phyloP scores from a whole-genome alignment of 345 rosid genomes.

The Euphorbia tirucalli region DNA sequence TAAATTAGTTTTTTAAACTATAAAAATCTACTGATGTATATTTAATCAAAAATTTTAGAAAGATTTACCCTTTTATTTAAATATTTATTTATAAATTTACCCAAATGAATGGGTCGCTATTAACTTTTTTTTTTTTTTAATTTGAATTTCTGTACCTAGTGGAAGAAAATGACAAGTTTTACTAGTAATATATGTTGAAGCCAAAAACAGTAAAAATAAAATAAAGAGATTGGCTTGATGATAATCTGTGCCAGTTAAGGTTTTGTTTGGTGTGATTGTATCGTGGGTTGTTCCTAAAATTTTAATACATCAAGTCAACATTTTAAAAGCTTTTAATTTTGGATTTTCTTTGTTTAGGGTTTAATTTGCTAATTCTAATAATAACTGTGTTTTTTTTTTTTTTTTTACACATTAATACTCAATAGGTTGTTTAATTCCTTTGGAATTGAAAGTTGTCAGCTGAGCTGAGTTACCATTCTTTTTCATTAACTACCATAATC shows the following conservation, averaged over 20 bases:
- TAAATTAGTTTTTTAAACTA: no score
- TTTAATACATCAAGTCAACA: neutral
- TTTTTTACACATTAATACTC: no score
- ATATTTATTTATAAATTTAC: no score
- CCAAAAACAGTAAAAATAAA: neutral
- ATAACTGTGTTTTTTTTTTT: neutral
- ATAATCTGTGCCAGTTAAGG: neutral
- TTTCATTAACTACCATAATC: neutral
- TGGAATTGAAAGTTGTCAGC: neutral
- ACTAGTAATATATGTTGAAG: neutral
- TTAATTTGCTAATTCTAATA: neutral
- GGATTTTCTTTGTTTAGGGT: neutral
- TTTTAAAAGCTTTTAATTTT: neutral
- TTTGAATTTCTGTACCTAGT: neutral
- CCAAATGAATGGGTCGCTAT: constrained; percentile 1
- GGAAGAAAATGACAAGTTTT: neutral
- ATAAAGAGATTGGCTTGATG: neutral
- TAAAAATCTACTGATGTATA: no score
- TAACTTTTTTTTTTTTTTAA: neutral
- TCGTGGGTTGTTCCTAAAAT: neutral
- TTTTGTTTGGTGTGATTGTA: neutral
- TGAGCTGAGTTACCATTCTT: constrained; percentile 4
- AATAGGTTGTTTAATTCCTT: neutral
- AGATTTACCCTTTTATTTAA: no score
- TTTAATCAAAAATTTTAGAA: no score